phyloP scores from a whole-genome alignment of 495 filamentous ascomycete genomes.

The Haplographium delicatum region DNA sequence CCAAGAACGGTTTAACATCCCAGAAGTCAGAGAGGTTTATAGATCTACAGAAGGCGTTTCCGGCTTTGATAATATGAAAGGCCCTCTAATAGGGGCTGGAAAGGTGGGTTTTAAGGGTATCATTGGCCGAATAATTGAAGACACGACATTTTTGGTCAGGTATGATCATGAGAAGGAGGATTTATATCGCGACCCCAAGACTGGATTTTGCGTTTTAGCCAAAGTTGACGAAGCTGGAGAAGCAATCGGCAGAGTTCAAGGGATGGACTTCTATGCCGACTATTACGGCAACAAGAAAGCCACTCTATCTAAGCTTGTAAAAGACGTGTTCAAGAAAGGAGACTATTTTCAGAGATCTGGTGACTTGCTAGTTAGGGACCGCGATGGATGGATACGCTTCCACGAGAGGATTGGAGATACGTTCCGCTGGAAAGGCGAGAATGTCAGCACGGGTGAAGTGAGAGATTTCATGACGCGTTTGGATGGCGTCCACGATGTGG shows the following conservation, averaged over 20 bases:
- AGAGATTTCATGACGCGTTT: slow-evolving; percentile 40
- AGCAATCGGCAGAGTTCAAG: slow-evolving; percentile 3
- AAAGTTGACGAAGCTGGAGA: slow-evolving; percentile 5
- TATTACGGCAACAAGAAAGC: slow-evolving; percentile 6
- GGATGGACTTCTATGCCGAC: slow-evolving; percentile 16
- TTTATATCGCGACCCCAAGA: background rate
- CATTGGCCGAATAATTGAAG: background rate
- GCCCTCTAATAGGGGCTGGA: background rate
- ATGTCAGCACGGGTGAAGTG: slow-evolving; percentile 8
- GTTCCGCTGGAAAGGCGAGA: slow-evolving; percentile 12
- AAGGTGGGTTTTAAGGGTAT: background rate
- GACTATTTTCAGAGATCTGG: slow-evolving; percentile 11
- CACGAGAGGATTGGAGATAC: slow-evolving; percentile 6
- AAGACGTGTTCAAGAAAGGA: slow-evolving; percentile 7
- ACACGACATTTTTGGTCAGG: background rate
- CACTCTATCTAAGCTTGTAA: slow-evolving; percentile 1
- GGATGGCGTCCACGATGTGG: slow-evolving; percentile 39
- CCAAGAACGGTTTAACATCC: slow-evolving; percentile 7
- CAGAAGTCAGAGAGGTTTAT: slow-evolving; percentile 5
- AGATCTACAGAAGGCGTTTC: slow-evolving; percentile 2
- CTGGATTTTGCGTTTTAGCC: slow-evolving; percentile 4
- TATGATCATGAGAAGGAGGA: background rate
- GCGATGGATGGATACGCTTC: slow-evolving; percentile 9
- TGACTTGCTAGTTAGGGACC: slow-evolving; percentile 1
- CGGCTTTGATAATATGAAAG: slow-evolving; percentile 3